These are phyloP conservation scores for Ceratocystis smalleyi DNA, from an alignment of 2,329 filamentous ascomycete species.

Conservation along the genomic window DNA sequence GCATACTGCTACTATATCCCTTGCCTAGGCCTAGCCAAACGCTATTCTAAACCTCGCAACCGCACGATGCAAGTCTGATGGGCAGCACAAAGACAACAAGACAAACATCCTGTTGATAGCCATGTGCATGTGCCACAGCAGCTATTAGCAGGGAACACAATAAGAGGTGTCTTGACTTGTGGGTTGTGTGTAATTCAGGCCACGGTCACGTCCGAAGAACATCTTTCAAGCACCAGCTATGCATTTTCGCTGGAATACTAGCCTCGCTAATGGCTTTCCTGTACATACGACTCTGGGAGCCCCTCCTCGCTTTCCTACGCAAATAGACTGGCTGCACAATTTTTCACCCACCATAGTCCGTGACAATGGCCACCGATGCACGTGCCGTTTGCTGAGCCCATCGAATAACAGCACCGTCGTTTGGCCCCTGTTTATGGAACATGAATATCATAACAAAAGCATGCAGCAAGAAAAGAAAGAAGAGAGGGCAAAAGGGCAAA, in stretches of 20 bases:
- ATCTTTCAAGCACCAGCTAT: too few relatives aligned
- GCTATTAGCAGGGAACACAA: neutral
- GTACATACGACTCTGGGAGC: neutral
- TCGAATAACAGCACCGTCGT: neutral
- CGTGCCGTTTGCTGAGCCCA: neutral
- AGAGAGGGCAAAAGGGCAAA: neutral
- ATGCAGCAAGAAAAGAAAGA: neutral
- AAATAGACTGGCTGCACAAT: neutral
- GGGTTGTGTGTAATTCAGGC: neutral
- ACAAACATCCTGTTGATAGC: neutral
- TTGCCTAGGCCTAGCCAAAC: neutral
- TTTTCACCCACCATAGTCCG: neutral
- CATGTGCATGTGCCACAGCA: neutral
- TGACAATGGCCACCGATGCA: conserved; percentile 5
- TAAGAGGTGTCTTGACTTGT: neutral
- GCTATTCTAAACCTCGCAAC: neutral
- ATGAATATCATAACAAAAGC: neutral
- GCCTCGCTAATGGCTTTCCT: neutral
- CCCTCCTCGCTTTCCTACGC: neutral
- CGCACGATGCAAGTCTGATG: neutral
- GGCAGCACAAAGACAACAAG: neutral
- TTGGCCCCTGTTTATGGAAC: neutral
- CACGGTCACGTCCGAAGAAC: neutral
- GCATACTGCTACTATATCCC: neutral
- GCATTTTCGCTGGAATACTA: too few relatives aligned